phyloP scores from a whole-genome alignment of 352 stramenopile species.

The Globisporangium alternatum region DNA sequence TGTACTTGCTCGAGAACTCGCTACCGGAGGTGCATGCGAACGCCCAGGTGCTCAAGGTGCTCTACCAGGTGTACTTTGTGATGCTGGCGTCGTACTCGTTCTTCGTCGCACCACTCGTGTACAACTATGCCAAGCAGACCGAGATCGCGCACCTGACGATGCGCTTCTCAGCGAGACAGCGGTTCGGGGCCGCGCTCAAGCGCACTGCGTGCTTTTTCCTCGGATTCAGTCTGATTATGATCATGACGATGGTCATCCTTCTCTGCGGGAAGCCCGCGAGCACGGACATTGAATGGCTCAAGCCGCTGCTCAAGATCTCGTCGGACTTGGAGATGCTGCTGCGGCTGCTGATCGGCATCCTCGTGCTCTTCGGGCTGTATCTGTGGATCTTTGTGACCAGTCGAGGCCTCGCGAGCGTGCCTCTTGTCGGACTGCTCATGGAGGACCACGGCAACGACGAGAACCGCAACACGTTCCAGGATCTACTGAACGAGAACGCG shows the following conservation, averaged over 20 bases:
- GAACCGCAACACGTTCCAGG: constrained; percentile 65
- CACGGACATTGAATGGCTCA: constrained; percentile 80
- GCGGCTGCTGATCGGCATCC: constrained; percentile 64
- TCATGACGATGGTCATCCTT: constrained; percentile 67
- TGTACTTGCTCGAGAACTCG: constrained; percentile 73
- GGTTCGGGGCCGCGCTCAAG: constrained; percentile 61
- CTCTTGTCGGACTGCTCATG: constrained; percentile 75
- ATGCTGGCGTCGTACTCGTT: constrained; percentile 64
- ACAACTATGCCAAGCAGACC: constrained; percentile 81
- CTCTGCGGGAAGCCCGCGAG: constrained; percentile 75
- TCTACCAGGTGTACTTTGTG: constrained; percentile 79
- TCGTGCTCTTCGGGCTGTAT: constrained; percentile 73
- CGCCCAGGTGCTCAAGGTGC: constrained; percentile 39
- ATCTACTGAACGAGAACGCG: constrained; percentile 69
- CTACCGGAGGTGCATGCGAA: constrained; percentile 60
- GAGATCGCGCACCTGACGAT: constrained; percentile 83
- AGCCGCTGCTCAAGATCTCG: constrained; percentile 72
- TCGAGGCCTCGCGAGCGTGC: constrained; percentile 67
- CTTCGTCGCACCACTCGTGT: constrained; percentile 67
- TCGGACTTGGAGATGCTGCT: constrained; percentile 73
- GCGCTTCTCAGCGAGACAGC: constrained; percentile 46
- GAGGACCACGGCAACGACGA: constrained; percentile 72
- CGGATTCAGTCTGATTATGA: constrained; percentile 56
- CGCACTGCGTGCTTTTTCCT: constrained; percentile 75
- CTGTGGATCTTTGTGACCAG: constrained; percentile 75